phyloP scores from a whole-genome alignment of 345 rosid genomes.

The Gossypium rotundifolium region DNA sequence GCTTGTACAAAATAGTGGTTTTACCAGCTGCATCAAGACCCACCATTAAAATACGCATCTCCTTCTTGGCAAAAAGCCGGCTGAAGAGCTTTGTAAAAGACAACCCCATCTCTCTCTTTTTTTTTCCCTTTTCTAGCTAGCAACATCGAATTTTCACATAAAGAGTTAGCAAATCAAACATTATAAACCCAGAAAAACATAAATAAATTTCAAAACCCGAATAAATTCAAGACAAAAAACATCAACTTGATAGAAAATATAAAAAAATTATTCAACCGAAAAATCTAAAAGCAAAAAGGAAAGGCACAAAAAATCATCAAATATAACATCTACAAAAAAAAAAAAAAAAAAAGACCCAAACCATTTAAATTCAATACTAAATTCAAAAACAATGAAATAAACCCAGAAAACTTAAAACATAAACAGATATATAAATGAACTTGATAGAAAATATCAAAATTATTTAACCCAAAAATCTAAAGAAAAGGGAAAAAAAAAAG shows the following conservation, averaged over 20 bases:
- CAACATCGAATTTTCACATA: not conserved
- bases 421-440: not conserved
- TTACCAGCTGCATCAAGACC: slow-evolving; percentile 91
- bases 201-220: not conserved
- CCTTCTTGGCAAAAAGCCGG: slow-evolving; percentile 51
- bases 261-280: not conserved
- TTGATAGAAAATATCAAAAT: not conserved
- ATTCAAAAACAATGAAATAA: not conserved
- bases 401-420: not conserved
- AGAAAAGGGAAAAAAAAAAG: no score
- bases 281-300: no score
- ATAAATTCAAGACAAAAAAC: not conserved
- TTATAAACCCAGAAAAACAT: not conserved
- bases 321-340: no score
- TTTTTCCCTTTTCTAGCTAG: slow-evolving; percentile 4
- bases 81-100: slow-evolving; percentile 61
- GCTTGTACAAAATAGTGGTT: slow-evolving; percentile 81
- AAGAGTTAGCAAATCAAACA: not conserved
- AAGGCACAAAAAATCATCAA: no score
- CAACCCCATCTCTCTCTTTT: slow-evolving; percentile 45
- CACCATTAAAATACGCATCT: slow-evolving; percentile 83
- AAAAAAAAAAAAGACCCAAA: not conserved
- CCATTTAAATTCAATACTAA: not conserved
- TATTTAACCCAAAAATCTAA: not conserved
- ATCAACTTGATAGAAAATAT: not conserved